A percentile compares a stretch with the other conserved stretches of the same genome.
These are phyloP conservation scores for Galerina sulciceps DNA, from an alignment of 768 basidiomycete genomes.

Conservation along the genomic window DNA sequence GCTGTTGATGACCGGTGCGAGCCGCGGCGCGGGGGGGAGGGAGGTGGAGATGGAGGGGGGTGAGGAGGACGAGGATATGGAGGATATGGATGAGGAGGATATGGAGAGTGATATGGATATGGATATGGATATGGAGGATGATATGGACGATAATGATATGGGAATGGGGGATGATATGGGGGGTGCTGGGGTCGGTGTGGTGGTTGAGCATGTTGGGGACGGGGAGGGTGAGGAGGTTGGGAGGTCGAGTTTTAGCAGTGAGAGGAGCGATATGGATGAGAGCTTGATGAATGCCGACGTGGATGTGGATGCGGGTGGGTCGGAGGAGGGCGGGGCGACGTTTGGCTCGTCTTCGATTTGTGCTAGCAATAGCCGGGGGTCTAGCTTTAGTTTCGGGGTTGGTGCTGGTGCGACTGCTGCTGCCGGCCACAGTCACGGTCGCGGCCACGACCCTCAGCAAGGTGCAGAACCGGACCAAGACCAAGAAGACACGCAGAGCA, in stretches of 20 bases:
- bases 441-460: neutral
- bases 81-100: slow-evolving; percentile 35
- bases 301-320: neutral
- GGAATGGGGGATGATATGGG: slow-evolving; percentile 42
- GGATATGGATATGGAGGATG: slow-evolving; percentile 39
- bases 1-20: slow-evolving; percentile 29
- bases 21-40: slow-evolving; percentile 25
- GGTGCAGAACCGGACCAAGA: neutral
- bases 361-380: neutral
- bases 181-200: slow-evolving; percentile 39
- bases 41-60: slow-evolving; percentile 49
- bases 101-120: slow-evolving; percentile 32
- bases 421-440: neutral
- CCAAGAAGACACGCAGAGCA: neutral
- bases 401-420: neutral
- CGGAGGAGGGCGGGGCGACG: slow-evolving; percentile 3
- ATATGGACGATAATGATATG: slow-evolving; percentile 34
- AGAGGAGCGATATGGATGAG: slow-evolving; percentile 9
- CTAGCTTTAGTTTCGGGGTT: neutral
- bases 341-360: neutral
- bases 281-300: neutral
- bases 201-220: slow-evolving; percentile 22
- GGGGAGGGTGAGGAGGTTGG: slow-evolving; percentile 32
- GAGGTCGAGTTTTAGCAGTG: slow-evolving; percentile 26
- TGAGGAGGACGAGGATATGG: slow-evolving; percentile 25